Evolutionary conservation across 495 filamentous ascomycete genomes (phyloP).

Genomic region (Aspergillus kassunensis): DNA sequence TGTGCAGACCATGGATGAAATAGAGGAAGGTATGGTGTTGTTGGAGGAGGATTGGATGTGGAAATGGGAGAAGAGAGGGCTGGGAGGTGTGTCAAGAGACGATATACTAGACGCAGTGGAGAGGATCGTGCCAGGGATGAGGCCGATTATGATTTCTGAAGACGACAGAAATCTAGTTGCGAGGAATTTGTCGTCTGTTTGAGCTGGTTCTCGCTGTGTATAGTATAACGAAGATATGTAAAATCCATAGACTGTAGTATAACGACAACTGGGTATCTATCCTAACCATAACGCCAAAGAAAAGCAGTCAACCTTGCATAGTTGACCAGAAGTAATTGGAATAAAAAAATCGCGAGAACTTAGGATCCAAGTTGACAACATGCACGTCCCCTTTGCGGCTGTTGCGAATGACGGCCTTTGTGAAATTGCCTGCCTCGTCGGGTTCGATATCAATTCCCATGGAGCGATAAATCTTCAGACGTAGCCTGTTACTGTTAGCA

Average conservation of each 20-base stretch:
- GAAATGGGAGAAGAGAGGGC: slow-evolving; percentile 24
- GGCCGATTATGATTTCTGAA: slow-evolving; percentile 20
- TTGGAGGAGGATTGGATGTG: slow-evolving; percentile 31
- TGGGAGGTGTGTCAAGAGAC: slow-evolving; percentile 15
- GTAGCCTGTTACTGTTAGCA: slow-evolving; percentile 48
- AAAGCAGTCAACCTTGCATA: slow-evolving; percentile 48
- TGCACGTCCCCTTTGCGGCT: slow-evolving; percentile 86
- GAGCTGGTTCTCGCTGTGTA: not conserved
- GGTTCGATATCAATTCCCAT: slow-evolving; percentile 86
- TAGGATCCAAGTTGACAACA: slow-evolving; percentile 89
- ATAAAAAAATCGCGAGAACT: slow-evolving; percentile 88
- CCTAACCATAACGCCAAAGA: slow-evolving; percentile 20
- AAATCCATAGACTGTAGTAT: not conserved
- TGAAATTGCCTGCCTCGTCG: slow-evolving; percentile 78
- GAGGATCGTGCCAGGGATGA: slow-evolving; percentile 26
- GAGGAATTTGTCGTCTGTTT: slow-evolving; percentile 11
- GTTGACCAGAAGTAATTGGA: slow-evolving; percentile 94
- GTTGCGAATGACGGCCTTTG: slow-evolving; percentile 81
- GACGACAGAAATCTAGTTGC: slow-evolving; percentile 24
- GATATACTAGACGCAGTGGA: slow-evolving; percentile 35
- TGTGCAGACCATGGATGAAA: slow-evolving; percentile 35
- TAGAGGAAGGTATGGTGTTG: slow-evolving; percentile 26
- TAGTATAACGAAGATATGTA: not conserved
- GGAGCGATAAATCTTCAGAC: slow-evolving; percentile 85
- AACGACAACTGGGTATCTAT: slow-evolving; percentile 7